These are phyloP conservation scores for Pilaira anomala DNA, from an alignment of 192 early-diverging fungal genomes.

Conservation along the genomic window DNA sequence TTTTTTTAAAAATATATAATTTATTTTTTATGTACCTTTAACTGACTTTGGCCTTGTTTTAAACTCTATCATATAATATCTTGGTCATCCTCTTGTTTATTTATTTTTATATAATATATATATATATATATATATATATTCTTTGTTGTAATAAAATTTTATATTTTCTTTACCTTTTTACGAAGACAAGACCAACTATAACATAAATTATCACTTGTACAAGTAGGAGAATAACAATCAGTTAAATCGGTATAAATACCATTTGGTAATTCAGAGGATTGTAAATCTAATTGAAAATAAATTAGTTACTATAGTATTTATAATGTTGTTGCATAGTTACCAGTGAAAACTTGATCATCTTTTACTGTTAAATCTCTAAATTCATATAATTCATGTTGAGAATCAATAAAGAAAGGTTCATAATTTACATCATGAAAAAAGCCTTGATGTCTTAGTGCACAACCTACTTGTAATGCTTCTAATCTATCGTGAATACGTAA, in stretches of 20 bases:
- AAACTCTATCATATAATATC: slow-evolving; percentile 19
- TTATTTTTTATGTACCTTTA: slow-evolving; percentile 39
- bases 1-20: slow-evolving; percentile 3
- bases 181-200: slow-evolving; percentile 91
- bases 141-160: background rate
- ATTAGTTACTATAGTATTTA: too few species aligned
- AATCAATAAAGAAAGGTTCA: slow-evolving; percentile 78
- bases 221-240: slow-evolving; percentile 94
- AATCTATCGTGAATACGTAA: slow-evolving; percentile 83
- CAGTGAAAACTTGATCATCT: background rate
- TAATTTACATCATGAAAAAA: slow-evolving; percentile 91
- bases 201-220: slow-evolving; percentile 74
- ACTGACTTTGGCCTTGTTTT: slow-evolving; percentile 40
- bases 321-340: background rate
- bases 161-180: slow-evolving; percentile 45
- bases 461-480: slow-evolving; percentile 79
- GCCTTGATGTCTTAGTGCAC: slow-evolving; percentile 81
- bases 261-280: slow-evolving; percentile 46
- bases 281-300: background rate
- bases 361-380: slow-evolving; percentile 52
- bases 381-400: slow-evolving; percentile 73
- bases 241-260: slow-evolving; percentile 90
- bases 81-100: background rate
- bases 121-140: slow-evolving; percentile 6
- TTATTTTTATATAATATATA: slow-evolving; percentile 3